These are phyloP conservation scores for Sequoia sempervirens DNA, from an alignment of 75 land plant genomes.

Conservation along the genomic window DNA sequence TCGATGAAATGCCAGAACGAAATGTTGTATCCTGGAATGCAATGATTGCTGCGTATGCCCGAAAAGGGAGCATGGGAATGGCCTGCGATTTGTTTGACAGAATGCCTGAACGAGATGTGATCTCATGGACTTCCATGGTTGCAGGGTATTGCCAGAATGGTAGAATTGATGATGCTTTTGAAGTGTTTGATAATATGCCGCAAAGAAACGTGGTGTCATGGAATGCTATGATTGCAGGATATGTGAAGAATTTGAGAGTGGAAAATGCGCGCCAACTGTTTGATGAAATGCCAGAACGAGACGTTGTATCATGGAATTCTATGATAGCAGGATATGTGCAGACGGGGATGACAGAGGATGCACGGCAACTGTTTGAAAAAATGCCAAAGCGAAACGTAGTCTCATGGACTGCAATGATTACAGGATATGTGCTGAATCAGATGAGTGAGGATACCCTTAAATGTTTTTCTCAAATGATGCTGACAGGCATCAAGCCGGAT, in stretches of 20 bases:
- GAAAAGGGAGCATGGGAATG: neutral
- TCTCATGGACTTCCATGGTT: conserved; percentile 23
- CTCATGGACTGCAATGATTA: conserved; percentile 60
- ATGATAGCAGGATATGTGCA: conserved; percentile 48
- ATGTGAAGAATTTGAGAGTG: neutral
- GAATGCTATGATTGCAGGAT: conserved; percentile 7
- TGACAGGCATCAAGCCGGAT: neutral
- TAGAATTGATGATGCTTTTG: conserved; percentile 18
- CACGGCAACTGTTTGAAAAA: conserved; percentile 30
- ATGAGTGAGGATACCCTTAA: conserved; percentile 15
- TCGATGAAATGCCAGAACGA: conserved; percentile 17
- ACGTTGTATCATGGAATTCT: conserved; percentile 25
- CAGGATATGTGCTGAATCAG: conserved; percentile 46
- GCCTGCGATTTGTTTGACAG: conserved; percentile 8
- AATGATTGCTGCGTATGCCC: conserved; percentile 3
- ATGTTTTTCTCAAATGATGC: conserved; percentile 5
- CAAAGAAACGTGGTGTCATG: neutral
- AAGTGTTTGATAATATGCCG: conserved; percentile 12
- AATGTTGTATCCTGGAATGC: conserved; percentile 10
- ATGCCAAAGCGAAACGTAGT: conserved; percentile 24
- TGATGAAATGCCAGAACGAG: conserved; percentile 8
- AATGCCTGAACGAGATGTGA: conserved; percentile 16
- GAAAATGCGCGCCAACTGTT: neutral
- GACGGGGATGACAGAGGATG: conserved; percentile 32
- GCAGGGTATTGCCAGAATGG: conserved; percentile 31